phyloP scores from a whole-genome alignment of 176 grass and related monocot genomes.

The Oryza meyeriana region DNA sequence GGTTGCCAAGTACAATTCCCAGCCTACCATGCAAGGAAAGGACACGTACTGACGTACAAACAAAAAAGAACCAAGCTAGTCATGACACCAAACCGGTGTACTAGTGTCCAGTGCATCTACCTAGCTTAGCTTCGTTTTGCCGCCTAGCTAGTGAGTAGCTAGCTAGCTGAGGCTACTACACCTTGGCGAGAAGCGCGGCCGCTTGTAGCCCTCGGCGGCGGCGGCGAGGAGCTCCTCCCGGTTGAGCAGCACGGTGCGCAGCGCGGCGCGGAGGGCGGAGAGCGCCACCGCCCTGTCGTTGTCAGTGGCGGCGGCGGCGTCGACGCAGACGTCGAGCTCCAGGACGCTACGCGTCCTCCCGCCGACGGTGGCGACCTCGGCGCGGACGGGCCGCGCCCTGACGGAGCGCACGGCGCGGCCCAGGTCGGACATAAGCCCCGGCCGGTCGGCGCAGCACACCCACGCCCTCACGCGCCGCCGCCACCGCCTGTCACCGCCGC shows the following conservation, averaged over 20 bases:
- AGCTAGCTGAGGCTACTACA: neutral
- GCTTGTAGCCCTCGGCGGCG: constrained; percentile 44
- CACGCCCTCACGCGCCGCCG: constrained; percentile 51
- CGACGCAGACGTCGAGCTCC: constrained; percentile 53
- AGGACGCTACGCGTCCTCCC: constrained; percentile 68
- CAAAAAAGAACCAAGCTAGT: neutral
- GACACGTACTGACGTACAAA: neutral
- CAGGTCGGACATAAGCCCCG: constrained; percentile 72
- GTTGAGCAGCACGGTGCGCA: constrained; percentile 69
- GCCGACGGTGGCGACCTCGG: constrained; percentile 78
- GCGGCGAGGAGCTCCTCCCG: constrained; percentile 26
- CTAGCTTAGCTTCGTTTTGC: neutral
- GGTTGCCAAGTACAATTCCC: constrained; percentile 7
- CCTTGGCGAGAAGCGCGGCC: constrained; percentile 46
- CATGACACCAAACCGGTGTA: neutral
- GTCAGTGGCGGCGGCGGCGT: neutral
- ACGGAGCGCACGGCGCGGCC: constrained; percentile 71
- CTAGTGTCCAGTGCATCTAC: neutral
- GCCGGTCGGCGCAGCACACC: constrained; percentile 89
- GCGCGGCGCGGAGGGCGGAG: constrained; percentile 61
- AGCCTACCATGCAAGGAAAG: neutral
- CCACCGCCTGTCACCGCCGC: neutral
- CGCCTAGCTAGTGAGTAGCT: neutral
- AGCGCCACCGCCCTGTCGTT: constrained; percentile 15
- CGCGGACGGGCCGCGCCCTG: constrained; percentile 67